These are phyloP conservation scores for Cordyceps cicadae DNA, from an alignment of 2,329 filamentous ascomycete species.

Conservation along the genomic window DNA sequence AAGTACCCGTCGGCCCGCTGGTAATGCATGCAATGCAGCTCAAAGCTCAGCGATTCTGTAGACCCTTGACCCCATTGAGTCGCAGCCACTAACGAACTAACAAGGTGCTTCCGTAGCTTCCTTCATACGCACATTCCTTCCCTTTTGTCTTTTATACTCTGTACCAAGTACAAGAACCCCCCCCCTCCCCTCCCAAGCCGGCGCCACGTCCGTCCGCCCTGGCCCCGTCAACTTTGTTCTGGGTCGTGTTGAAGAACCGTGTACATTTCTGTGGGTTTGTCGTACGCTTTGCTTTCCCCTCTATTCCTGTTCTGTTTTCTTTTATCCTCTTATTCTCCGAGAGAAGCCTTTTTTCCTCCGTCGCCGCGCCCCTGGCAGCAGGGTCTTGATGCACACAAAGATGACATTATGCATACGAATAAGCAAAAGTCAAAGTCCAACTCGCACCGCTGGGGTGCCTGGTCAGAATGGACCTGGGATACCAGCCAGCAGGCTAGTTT, in stretches of 20 bases:
- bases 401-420: constrained; percentile 25
- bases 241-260: not conserved
- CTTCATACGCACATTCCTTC: not conserved
- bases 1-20: constrained; percentile 1
- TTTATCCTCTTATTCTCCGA: not conserved
- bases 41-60: not conserved
- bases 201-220: not conserved
- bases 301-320: not conserved
- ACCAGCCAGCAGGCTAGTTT: constrained; percentile 15
- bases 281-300: not conserved
- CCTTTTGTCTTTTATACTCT: too few relatives aligned
- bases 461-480: constrained; percentile 22
- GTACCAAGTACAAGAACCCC: constrained; percentile 3
- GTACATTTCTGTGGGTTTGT: not conserved
- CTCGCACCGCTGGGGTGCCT: constrained; percentile 20
- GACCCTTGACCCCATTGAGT: not conserved
- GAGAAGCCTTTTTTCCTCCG: not conserved
- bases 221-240: not conserved
- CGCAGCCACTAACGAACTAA: not conserved
- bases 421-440: constrained; percentile 22
- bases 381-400: constrained; percentile 10
- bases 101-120: not conserved
- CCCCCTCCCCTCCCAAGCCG: constrained; percentile 3
- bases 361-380: not conserved
- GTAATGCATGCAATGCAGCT: not conserved